Conservation (phyloP, 306 rosid genomes). For the Amphicarpaea edgeworthii region DNA sequence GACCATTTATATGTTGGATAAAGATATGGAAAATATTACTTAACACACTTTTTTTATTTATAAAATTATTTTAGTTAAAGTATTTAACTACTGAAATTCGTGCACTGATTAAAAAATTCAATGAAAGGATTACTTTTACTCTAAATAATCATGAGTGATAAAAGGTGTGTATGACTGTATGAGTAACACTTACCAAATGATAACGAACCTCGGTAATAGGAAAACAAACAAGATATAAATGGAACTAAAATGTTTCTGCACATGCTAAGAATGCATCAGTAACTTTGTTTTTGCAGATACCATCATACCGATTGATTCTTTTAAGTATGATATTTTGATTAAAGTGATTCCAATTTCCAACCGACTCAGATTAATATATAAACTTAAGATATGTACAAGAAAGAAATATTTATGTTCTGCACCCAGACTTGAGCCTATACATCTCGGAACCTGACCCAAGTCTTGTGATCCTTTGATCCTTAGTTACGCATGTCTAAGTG, state of each 20-base stretch:
- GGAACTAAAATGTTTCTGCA: neutral
- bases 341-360: neutral
- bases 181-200: neutral
- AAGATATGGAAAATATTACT: conserved; percentile 16
- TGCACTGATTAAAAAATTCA: neutral
- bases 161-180: neutral
- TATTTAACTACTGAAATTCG: conserved; percentile 13
- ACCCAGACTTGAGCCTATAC: neutral
- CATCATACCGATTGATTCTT: neutral
- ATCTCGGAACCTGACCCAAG: neutral
- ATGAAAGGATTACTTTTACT: neutral
- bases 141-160: neutral
- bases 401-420: neutral
- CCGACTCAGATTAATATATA: neutral
- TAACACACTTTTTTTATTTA: neutral
- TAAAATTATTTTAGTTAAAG: neutral
- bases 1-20: neutral
- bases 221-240: conserved; percentile 13
- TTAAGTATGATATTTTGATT: neutral
- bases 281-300: neutral
- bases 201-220: neutral
- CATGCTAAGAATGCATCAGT: neutral
- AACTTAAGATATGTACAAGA: neutral
- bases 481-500: neutral
- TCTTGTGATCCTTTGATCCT: neutral